Base-by-base conservation (phyloP, 345 rosid species). In the Reutealis trisperma region DNA sequence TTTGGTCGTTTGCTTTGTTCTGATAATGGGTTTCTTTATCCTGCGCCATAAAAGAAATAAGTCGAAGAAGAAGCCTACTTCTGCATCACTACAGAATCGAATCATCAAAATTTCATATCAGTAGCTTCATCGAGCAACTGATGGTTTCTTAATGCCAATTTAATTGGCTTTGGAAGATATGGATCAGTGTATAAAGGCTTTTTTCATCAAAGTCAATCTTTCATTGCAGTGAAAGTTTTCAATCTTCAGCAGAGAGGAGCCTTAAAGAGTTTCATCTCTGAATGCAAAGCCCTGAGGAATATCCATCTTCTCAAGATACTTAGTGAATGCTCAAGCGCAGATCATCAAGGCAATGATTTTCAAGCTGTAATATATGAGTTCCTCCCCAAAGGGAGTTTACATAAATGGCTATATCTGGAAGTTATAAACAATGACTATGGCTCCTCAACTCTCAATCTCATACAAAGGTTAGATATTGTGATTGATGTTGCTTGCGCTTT, bases 281-380 rank as follows among this genome's bases (percentile, higher is more conserved):
- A 66, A 66, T 66, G 70, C 52, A 44, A 66, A 66, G 70, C 70
- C n/a, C 22, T 66, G 1, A 42, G 52, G 21, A 19, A 66, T 4
- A 22, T 66, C 1, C 30, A 27, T 27, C 30, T 27, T 27, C 27
- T 66, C 4, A 66, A 66, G 30, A 66, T 66, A 66, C 2, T 42
- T 0, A 66, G 70, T 19, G 49, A 42, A 16, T 66, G 52, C 27
- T 21, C 70, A 21, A 66, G 52, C n/a, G 14, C n/a, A 6, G 70
- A 66, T 42, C n/a, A 66, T 66, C 52, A 66, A 42, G 70, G 70
- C 27, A 66, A 66, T 66, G 70, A 66, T 27, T 66, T 66, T 30
- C 42, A 54, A 44, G 70, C 70, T 66, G 1, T 66, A 66, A 42
- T 66, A 3, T 66, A 41, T 11, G 49, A 44, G 24, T 6, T 66